A percentile compares a stretch with the other conserved stretches of the same genome.
Evolutionary conservation across 1,139 yeast genomes (phyloP).

Genomic region (Sugiyamaella pinicola): DNA sequence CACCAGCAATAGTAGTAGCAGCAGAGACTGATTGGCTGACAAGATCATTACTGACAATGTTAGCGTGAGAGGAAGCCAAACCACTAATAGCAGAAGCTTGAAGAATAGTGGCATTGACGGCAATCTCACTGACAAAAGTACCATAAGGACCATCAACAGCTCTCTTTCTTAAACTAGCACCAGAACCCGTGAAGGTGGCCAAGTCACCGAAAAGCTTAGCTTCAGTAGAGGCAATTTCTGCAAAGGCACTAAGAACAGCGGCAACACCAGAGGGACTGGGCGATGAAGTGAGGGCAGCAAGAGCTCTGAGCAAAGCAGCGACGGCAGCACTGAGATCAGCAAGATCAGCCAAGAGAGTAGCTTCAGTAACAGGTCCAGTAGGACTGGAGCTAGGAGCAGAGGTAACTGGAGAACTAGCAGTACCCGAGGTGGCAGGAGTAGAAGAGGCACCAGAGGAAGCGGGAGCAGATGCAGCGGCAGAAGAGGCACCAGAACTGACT

Average conservation of each 20-base stretch:
- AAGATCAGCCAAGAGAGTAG: conserved; percentile 6
- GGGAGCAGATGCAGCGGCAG: conserved; percentile 1
- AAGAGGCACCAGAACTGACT: not conserved
- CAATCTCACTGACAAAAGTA: conserved; percentile 4
- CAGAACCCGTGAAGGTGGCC: conserved; percentile 11
- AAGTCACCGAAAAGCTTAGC: conserved; percentile 13
- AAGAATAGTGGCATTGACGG: conserved; percentile 15
- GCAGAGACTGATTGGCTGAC: conserved; percentile 1
- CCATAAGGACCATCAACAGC: conserved; percentile 5
- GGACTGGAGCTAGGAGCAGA: conserved; percentile 13
- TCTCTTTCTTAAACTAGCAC: conserved; percentile 14
- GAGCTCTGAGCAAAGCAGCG: conserved; percentile 9
- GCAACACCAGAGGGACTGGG: conserved; percentile 8
- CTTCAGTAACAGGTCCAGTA: conserved; percentile 8
- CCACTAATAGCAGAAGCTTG: conserved; percentile 3
- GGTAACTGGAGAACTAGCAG: conserved; percentile 4
- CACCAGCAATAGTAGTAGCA: conserved; percentile 6
- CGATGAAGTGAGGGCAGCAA: conserved; percentile 10
- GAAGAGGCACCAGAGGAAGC: conserved; percentile 1
- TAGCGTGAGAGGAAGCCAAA: conserved; percentile 4
- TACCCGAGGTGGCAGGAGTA: conserved; percentile 8
- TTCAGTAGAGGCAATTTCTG: conserved; percentile 11
- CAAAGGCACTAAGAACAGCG: conserved; percentile 15
- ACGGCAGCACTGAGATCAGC: conserved; percentile 8
- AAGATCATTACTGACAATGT: conserved; percentile 3